Evolutionary conservation across 2,329 filamentous ascomycete genomes (phyloP), one percentile per base, ranked within the genome.

Genomic region (Pestalotiopsis sp.): DNA sequence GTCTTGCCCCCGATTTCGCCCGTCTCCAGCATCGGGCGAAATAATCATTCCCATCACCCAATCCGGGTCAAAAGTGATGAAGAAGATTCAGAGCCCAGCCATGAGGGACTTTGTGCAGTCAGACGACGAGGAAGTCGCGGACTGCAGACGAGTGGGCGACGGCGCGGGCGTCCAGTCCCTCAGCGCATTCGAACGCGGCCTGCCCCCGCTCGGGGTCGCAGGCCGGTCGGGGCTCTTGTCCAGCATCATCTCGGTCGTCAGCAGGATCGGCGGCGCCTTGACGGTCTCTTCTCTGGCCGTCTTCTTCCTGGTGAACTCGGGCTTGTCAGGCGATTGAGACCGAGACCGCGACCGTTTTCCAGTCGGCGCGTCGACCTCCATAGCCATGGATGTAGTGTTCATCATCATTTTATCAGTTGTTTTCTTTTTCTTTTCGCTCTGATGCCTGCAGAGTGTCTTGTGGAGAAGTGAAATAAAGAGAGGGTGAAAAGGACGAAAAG

Each of bases 161-260:
- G 59, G 17, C 9, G 20, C 12, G n/a, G 61, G 61, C 27, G 65
- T 60, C 65, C 65, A 67, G 13, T 39, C 59, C 58, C 58, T 60
- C 27, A 67, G 11, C 1, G 65, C 65, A 20, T 67, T 67, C 20
- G 65, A 60, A 23, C 65, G 39, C 36, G 65, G 65, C 13, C 65
- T 59, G 36, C 65, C 65, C n/a, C 39, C 36, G 36, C 36, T 60
- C 52, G 65, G 65, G 23, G 65, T 67, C 36, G 27, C 56, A 45
- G 65, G 65, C 12, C 65, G 52, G 31, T 56, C 45, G 17, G 65
- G 17, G 56, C 65, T 60, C 65, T 60, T 60, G 23, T 67, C 65
- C 31, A 67, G 17, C 65, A 60, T 67, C 52, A 60, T 67, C 27
- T 67, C 65, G 5, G 56, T 60, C 4, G 65, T 59, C n/a, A 67